Conservation (phyloP, 1,284 basidiomycete species). For the Malassezia globosa region DNA sequence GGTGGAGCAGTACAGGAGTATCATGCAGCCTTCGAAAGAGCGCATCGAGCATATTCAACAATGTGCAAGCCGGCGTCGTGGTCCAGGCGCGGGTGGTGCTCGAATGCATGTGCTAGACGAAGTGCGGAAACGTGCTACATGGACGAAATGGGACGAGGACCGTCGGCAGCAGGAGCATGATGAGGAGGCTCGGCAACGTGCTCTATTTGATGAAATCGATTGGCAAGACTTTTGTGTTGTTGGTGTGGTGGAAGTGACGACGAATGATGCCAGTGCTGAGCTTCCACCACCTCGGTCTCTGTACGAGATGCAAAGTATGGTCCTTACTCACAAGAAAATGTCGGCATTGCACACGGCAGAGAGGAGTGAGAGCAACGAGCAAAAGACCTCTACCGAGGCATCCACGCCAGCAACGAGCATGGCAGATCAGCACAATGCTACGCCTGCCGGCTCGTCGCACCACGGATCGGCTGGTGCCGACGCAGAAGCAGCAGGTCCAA, state of each 20-base stretch:
- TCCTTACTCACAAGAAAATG: constrained; percentile 91
- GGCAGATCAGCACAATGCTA: too few relatives aligned
- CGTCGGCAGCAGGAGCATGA: constrained; percentile 75
- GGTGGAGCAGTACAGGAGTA: constrained; percentile 87
- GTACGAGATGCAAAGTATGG: constrained; percentile 90
- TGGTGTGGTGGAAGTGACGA: constrained; percentile 95
- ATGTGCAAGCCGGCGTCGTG: constrained; percentile 25
- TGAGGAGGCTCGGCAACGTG: constrained; percentile 58
- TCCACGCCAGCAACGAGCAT: too few relatives aligned
- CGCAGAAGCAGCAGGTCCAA: not conserved
- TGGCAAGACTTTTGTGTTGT: constrained; percentile 99
- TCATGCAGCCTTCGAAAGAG: constrained; percentile 71
- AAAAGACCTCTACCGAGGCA: too few relatives aligned
- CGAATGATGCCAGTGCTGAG: constrained; percentile 67
- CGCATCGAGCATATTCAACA: constrained; percentile 57
- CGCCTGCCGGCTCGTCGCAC: too few relatives aligned
- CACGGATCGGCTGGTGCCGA: not conserved
- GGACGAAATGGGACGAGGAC: constrained; percentile 72
- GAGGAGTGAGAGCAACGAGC: too few relatives aligned
- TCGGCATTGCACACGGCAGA: constrained; percentile 94
- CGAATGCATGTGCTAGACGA: constrained; percentile 67
- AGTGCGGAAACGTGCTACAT: constrained; percentile 66
- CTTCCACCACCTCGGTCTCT: constrained; percentile 88
- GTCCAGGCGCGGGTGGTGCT: constrained; percentile 28
- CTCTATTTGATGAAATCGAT: constrained; percentile 73